Percentiles rank a stretch among this genome's conserved stretches.
Conservation (phyloP, 495 filamentous ascomycete species). For the Entonaema liquescens region DNA sequence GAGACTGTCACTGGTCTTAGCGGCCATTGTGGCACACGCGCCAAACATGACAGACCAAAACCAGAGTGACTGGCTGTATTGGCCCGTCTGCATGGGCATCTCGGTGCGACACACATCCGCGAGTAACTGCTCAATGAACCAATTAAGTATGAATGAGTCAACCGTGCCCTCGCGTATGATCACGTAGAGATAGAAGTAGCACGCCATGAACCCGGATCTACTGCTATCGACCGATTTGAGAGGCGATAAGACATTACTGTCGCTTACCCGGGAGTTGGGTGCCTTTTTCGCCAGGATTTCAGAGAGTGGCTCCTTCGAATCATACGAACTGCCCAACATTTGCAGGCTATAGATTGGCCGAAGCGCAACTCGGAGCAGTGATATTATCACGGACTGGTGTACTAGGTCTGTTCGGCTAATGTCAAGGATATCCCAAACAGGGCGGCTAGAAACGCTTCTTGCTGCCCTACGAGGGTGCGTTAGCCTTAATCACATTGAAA, state of each 20-base stretch:
- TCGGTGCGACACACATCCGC: slow-evolving; percentile 45
- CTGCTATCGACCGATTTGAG: slow-evolving; percentile 43
- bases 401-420: slow-evolving; percentile 45
- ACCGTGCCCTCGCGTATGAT: slow-evolving; percentile 43
- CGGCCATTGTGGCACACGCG: slow-evolving; percentile 41
- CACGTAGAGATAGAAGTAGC: slow-evolving; percentile 49
- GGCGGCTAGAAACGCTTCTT: slow-evolving; percentile 41
- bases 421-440: slow-evolving; percentile 46
- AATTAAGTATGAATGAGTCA: slow-evolving; percentile 45
- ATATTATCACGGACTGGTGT: slow-evolving; percentile 46
- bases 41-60: slow-evolving; percentile 49
- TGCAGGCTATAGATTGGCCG: slow-evolving; percentile 44
- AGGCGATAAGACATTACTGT: slow-evolving; percentile 34
- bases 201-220: slow-evolving; percentile 46
- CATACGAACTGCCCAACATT: slow-evolving; percentile 36
- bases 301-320: slow-evolving; percentile 38
- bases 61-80: slow-evolving; percentile 46
- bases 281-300: slow-evolving; percentile 42
- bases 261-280: slow-evolving; percentile 35
- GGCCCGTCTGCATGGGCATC: slow-evolving; percentile 39
- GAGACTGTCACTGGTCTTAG: slow-evolving; percentile 34
- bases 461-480: slow-evolving; percentile 41
- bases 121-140: slow-evolving; percentile 48
- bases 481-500: slow-evolving; percentile 22
- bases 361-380: slow-evolving; percentile 42